Percentiles rank a stretch among this genome's conserved stretches.
Conservation (phyloP, 78 protist genomes). For the Dictyostelium purpureum region DNA sequence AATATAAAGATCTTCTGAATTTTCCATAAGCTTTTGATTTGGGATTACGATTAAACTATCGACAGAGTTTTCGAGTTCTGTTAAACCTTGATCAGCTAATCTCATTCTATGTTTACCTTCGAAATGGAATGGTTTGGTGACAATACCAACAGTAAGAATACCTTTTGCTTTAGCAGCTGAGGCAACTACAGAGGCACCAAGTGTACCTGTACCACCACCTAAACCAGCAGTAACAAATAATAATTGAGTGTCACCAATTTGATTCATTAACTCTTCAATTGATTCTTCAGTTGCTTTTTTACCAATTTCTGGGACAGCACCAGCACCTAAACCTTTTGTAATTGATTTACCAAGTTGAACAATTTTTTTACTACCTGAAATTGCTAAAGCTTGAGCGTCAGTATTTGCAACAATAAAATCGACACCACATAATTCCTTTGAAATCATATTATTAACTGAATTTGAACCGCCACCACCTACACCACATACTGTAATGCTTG, state of each 20-base stretch:
- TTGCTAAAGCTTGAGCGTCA: conserved; percentile 89
- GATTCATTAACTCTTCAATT: conserved; percentile 41
- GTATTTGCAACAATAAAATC: conserved; percentile 88
- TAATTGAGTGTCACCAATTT: conserved; percentile 83
- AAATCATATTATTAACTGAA: conserved; percentile 88
- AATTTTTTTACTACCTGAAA: conserved; percentile 48
- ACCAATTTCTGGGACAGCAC: conserved; percentile 87
- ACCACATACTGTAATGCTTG: conserved; percentile 79
- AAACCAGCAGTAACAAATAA: conserved; percentile 92
- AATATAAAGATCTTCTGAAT: conserved; percentile 37
- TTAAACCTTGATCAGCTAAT: conserved; percentile 81
- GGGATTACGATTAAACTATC: conserved; percentile 88
- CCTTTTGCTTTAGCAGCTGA: conserved; percentile 73
- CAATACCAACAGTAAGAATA: conserved; percentile 85
- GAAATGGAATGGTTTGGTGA: conserved; percentile 85
- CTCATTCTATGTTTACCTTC: conserved; percentile 83
- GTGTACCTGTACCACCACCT: conserved; percentile 95
- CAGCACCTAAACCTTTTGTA: conserved; percentile 91
- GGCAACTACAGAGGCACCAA: conserved; percentile 90
- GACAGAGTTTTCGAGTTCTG: conserved; percentile 74
- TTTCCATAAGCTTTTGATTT: conserved; percentile 85
- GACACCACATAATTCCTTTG: conserved; percentile 58
- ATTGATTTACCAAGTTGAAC: conserved; percentile 83
- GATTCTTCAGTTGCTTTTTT: conserved; percentile 84
- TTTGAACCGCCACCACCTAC: conserved; percentile 91